Conservation (phyloP, 768 basidiomycete species). For the button mushroom (Agaricus bisporus) region DNA sequence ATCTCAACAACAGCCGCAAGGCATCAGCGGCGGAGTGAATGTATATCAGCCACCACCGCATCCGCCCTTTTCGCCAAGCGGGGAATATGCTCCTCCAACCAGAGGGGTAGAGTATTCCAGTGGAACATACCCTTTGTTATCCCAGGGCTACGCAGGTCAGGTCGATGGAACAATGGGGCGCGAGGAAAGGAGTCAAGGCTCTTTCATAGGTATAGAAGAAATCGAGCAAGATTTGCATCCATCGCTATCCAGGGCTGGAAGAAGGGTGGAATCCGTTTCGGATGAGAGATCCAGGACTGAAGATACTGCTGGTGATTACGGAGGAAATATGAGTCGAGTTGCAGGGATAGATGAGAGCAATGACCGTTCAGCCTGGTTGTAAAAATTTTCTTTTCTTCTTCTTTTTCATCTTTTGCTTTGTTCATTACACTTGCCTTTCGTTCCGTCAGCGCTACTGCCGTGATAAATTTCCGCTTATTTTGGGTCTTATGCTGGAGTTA, state of each 20-base stretch:
- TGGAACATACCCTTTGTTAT: neutral
- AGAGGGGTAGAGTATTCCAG: neutral
- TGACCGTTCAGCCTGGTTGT: neutral
- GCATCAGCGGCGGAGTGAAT: neutral
- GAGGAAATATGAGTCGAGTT: neutral
- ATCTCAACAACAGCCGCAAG: neutral
- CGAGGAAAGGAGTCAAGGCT: neutral
- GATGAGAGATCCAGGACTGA: neutral
- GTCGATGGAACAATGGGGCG: neutral
- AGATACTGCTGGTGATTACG: neutral
- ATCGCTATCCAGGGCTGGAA: constrained; percentile 1
- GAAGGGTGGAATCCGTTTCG: neutral
- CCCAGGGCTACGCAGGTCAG: neutral
- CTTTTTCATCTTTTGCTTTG: neutral
- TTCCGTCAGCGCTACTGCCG: no score
- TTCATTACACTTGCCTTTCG: neutral
- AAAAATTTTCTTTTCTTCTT: neutral
- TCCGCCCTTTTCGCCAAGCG: neutral
- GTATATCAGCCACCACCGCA: neutral
- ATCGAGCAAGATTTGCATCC: constrained; percentile 5
- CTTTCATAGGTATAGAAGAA: neutral
- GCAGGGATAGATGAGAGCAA: neutral
- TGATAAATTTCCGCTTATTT: no score
- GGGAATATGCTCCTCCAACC: neutral
- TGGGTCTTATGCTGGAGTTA: no score